phyloP scores from a whole-genome alignment of 352 stramenopile genomes.

The Phytophthora cryptogea region DNA sequence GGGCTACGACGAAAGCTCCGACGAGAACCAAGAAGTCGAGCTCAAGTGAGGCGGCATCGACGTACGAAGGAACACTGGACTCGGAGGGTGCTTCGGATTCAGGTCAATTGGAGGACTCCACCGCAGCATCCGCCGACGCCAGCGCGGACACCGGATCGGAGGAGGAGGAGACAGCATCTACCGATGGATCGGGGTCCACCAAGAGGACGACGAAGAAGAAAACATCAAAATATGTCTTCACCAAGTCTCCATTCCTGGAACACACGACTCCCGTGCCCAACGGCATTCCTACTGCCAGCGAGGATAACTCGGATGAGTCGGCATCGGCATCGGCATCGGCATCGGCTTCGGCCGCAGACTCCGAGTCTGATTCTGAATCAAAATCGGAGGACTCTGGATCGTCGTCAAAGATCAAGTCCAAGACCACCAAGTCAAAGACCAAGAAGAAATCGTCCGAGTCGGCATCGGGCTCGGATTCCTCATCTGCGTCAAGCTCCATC shows the following conservation, averaged over 20 bases:
- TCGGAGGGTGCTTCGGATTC: conserved; percentile 17
- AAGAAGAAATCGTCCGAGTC: conserved; percentile 15
- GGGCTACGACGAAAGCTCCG: conserved; percentile 12
- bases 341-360: neutral
- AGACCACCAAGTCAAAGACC: conserved; percentile 1
- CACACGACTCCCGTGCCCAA: conserved; percentile 40
- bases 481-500: conserved; percentile 4
- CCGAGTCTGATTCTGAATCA: conserved; percentile 1
- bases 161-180: neutral
- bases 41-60: conserved; percentile 18
- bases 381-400: conserved; percentile 17
- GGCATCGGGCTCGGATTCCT: neutral
- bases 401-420: conserved; percentile 10
- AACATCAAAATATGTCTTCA: conserved; percentile 34
- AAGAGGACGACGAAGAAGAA: conserved; percentile 25
- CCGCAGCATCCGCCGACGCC: neutral
- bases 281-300: conserved; percentile 24
- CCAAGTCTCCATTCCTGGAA: conserved; percentile 37
- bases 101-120: conserved; percentile 1
- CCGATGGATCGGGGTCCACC: conserved; percentile 12
- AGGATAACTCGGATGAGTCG: conserved; percentile 17
- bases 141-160: conserved; percentile 1
- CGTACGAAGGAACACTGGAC: conserved; percentile 12
- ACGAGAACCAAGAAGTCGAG: conserved; percentile 1
- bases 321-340: conserved; percentile 1